phyloP scores from a whole-genome alignment of 768 basidiomycete species.

The Rhodosporidiobolus odoratus region DNA sequence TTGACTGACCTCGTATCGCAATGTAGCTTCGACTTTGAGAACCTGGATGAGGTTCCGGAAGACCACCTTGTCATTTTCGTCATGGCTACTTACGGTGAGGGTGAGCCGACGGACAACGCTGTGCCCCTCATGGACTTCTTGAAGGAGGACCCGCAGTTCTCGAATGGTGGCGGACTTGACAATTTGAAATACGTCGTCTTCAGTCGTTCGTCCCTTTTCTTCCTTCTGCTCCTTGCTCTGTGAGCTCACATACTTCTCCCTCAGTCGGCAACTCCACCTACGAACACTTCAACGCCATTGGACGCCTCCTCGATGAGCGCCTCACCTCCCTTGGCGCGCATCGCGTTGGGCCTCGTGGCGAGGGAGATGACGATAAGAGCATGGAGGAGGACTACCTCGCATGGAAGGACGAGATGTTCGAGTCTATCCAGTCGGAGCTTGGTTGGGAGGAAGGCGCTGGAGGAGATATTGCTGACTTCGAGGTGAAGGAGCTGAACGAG shows the following conservation, averaged over 20 bases:
- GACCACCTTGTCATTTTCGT: constrained; percentile 87
- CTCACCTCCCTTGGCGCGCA: constrained; percentile 73
- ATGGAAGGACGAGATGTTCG: constrained; percentile 99
- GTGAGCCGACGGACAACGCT: constrained; percentile 97
- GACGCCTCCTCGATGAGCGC: constrained; percentile 66
- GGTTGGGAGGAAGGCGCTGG: constrained; percentile 93
- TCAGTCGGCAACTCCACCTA: constrained; percentile 66
- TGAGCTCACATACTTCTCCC: neutral
- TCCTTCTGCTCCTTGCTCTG: neutral
- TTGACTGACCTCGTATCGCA: neutral
- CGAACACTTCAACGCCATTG: constrained; percentile 92
- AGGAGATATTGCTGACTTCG: constrained; percentile 89
- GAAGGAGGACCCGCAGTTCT: constrained; percentile 76
- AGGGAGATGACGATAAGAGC: constrained; percentile 98
- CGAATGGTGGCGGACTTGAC: constrained; percentile 65
- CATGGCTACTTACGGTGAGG: constrained; percentile 97
- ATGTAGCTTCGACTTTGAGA: constrained; percentile 79
- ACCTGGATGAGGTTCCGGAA: constrained; percentile 81
- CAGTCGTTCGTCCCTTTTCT: constrained; percentile 52
- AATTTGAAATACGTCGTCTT: constrained; percentile 94
- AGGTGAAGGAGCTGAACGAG: constrained; percentile 71
- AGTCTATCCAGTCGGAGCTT: constrained; percentile 72
- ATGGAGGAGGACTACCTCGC: constrained; percentile 99
- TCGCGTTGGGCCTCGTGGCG: constrained; percentile 82
- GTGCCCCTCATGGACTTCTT: constrained; percentile 89